phyloP scores from a whole-genome alignment of 2,329 filamentous ascomycete genomes.

The Epicoccum sorghinum region DNA sequence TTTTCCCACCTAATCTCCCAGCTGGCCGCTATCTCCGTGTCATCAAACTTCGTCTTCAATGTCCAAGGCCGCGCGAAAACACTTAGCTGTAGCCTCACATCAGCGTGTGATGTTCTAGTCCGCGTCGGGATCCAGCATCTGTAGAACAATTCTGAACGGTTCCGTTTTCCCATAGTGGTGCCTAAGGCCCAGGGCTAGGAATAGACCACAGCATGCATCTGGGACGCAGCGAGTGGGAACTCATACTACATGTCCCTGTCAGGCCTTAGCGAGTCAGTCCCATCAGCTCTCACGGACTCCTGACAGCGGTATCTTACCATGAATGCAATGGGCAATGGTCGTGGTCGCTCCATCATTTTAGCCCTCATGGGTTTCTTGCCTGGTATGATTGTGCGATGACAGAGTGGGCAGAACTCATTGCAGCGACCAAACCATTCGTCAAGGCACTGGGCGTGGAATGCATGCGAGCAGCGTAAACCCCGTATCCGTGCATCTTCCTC shows the following conservation, averaged over 20 bases:
- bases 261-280: conserved; percentile 2
- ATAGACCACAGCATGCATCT: not conserved
- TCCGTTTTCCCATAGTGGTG: not conserved
- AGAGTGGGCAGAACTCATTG: conserved; percentile 49
- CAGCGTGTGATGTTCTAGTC: too few species aligned
- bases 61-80: too few species aligned
- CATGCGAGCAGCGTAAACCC: conserved; percentile 43
- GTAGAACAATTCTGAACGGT: too few species aligned
- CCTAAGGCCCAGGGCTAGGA: not conserved
- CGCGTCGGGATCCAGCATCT: too few species aligned
- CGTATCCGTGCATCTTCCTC: conserved; percentile 41
- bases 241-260: conserved; percentile 15
- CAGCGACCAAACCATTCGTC: conserved; percentile 47
- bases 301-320: conserved; percentile 29
- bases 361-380: conserved; percentile 19
- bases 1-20: too few species aligned
- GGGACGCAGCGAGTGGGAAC: not conserved
- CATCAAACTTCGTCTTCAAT: too few species aligned
- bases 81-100: too few species aligned
- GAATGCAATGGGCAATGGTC: conserved; percentile 27
- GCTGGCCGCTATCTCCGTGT: too few species aligned
- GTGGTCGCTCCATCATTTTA: conserved; percentile 12
- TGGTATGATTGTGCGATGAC: conserved; percentile 45
- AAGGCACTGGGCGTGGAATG: conserved; percentile 46
- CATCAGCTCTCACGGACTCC: not conserved